phyloP scores from a whole-genome alignment of 2,329 filamentous ascomycete species.

The Claviceps sp. region DNA sequence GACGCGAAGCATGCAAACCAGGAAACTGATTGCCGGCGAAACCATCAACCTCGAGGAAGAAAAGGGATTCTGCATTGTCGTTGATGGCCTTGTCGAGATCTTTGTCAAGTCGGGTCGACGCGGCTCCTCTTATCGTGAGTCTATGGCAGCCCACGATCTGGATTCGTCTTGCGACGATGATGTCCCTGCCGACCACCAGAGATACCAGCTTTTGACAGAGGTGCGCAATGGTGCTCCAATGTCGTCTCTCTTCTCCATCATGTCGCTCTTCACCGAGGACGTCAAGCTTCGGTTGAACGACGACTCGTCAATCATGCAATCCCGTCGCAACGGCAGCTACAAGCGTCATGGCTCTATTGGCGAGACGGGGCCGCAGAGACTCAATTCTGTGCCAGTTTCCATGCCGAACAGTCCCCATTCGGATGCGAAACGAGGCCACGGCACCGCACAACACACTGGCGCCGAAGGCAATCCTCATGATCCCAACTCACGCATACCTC shows the following conservation, averaged over 20 bases:
- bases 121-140: not conserved
- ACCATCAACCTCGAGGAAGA: constrained; percentile 93
- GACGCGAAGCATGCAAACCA: constrained; percentile 94
- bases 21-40: constrained; percentile 90
- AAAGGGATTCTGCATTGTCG: constrained; percentile 94
- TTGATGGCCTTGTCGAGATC: constrained; percentile 91
- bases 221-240: constrained; percentile 96
- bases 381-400: constrained; percentile 11
- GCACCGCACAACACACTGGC: constrained; percentile 4
- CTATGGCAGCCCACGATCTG: constrained; percentile 18
- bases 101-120: constrained; percentile 76
- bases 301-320: constrained; percentile 24
- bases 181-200: constrained; percentile 54
- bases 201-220: constrained; percentile 89
- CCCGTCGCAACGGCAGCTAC: constrained; percentile 13
- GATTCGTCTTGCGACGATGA: constrained; percentile 55
- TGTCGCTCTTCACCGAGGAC: constrained; percentile 94
- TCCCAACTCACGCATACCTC: constrained; percentile 47
- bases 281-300: constrained; percentile 67
- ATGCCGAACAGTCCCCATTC: constrained; percentile 27
- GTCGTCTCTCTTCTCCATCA: constrained; percentile 95
- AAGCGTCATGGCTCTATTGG: constrained; percentile 16
- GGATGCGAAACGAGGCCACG: constrained; percentile 13
- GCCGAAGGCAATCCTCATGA: constrained; percentile 8
- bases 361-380: constrained; percentile 5